These are phyloP conservation scores for Boletus subcaerulescens DNA, from an alignment of 768 basidiomycete genomes.

Conservation along the genomic window DNA sequence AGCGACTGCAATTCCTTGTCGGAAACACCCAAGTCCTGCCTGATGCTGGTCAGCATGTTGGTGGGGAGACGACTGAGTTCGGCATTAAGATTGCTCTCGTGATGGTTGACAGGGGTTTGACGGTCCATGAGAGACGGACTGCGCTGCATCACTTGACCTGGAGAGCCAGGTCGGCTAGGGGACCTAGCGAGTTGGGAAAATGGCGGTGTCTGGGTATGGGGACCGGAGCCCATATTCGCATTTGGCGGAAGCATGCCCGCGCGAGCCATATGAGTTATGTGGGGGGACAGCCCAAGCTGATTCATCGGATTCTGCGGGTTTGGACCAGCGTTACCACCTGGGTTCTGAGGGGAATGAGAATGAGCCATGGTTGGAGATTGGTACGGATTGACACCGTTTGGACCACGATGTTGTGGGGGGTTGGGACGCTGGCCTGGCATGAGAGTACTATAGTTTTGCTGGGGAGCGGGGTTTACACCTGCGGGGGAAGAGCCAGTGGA, in stretches of 20 bases:
- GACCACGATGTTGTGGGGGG: constrained; percentile 39
- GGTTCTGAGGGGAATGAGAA: constrained; percentile 57
- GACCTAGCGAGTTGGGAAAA: constrained; percentile 50
- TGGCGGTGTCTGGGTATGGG: constrained; percentile 38
- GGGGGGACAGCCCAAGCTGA: constrained; percentile 53
- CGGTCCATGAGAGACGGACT: constrained; percentile 58
- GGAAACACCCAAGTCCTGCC: constrained; percentile 40
- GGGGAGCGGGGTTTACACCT: constrained; percentile 31
- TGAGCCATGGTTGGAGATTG: constrained; percentile 65
- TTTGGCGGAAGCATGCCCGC: constrained; percentile 51
- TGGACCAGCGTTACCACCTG: constrained; percentile 31
- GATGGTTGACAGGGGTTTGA: constrained; percentile 36
- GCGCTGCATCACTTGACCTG: constrained; percentile 46
- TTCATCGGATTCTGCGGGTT: constrained; percentile 41
- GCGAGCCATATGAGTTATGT: constrained; percentile 42
- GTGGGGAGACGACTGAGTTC: constrained; percentile 45
- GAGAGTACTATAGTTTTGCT: constrained; percentile 33
- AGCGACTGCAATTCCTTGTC: constrained; percentile 47
- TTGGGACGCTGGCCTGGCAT: constrained; percentile 34
- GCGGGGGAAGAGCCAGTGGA: constrained; percentile 24
- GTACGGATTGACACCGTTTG: constrained; percentile 50
- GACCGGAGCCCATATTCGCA: constrained; percentile 36
- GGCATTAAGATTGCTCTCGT: constrained; percentile 30
- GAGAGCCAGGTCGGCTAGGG: constrained; percentile 59
- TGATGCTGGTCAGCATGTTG: constrained; percentile 33